Evolutionary conservation across 2,329 filamentous ascomycete species (phyloP).

Genomic region (Diaporthe nobilis): DNA sequence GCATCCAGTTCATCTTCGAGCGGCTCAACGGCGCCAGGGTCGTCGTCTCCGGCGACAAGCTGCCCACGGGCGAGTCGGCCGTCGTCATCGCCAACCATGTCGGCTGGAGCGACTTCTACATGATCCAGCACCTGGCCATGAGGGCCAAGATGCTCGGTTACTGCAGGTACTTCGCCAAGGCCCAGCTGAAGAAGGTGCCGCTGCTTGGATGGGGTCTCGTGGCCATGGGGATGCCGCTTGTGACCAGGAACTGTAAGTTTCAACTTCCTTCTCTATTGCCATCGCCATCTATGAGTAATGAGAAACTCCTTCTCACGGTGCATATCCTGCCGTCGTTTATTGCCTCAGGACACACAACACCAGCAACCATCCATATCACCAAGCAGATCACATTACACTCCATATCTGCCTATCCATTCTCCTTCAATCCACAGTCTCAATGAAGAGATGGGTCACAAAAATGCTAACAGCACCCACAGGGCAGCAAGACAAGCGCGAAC

Average conservation of each 20-base stretch:
- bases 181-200: constrained; percentile 70
- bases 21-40: constrained; percentile 67
- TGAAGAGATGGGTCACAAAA: too few relatives aligned
- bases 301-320: too few relatives aligned
- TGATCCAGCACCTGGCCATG: constrained; percentile 71
- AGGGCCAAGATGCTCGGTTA: constrained; percentile 70
- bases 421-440: too few relatives aligned
- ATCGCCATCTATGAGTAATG: too few relatives aligned
- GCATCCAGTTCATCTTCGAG: constrained; percentile 71
- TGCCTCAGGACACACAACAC: not conserved
- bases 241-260: constrained; percentile 67
- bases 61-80: constrained; percentile 69
- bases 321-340: too few relatives aligned
- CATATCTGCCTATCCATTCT: too few relatives aligned
- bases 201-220: constrained; percentile 75
- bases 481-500: constrained; percentile 63
- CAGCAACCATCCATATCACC: not conserved
- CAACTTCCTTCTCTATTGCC: too few relatives aligned
- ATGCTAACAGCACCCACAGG: constrained; percentile 23
- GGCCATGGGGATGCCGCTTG: constrained; percentile 76
- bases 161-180: constrained; percentile 74
- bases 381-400: too few relatives aligned
- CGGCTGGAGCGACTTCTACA: constrained; percentile 74
- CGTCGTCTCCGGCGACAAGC: constrained; percentile 64
- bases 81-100: constrained; percentile 74